These are phyloP conservation scores for Platanthera zijinensis DNA, from an alignment of 106 monocot genomes.

Conservation along the genomic window DNA sequence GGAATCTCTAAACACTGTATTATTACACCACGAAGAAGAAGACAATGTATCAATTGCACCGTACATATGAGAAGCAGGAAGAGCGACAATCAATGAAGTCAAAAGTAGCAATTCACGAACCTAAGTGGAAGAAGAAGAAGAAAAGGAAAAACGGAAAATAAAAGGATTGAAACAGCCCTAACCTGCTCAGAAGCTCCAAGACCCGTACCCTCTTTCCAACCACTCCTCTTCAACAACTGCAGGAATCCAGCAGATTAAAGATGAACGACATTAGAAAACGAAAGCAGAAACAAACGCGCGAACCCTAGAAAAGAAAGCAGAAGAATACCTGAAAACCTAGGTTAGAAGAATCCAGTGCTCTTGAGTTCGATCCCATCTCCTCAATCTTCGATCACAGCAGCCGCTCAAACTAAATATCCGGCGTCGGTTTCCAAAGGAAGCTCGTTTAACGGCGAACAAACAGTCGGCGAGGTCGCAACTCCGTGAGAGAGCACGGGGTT, in stretches of 20 bases:
- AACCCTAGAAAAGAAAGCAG: conserved; percentile 10
- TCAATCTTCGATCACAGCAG: neutral
- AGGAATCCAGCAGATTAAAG: neutral
- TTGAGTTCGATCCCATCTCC: conserved; percentile 25
- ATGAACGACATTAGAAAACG: neutral
- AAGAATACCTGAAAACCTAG: conserved; percentile 71
- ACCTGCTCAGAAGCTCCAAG: conserved; percentile 94
- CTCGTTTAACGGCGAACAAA: neutral
- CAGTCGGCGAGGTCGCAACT: neutral
- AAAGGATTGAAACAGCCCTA: neutral
- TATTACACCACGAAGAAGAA: neutral
- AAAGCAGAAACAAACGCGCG: conserved; percentile 13
- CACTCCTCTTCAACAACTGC: conserved; percentile 88
- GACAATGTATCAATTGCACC: neutral
- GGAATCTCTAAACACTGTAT: neutral
- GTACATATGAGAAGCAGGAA: neutral
- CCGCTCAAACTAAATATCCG: neutral
- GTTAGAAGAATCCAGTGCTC: conserved; percentile 79
- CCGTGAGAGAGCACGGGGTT: neutral
- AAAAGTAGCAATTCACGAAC: neutral
- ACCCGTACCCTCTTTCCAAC: conserved; percentile 93
- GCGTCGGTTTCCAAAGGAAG: neutral
- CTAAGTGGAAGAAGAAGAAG: neutral
- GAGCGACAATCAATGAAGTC: neutral
- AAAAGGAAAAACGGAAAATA: neutral